These are phyloP conservation scores for Chiua virens DNA, from an alignment of 768 basidiomycete genomes.

Conservation along the genomic window DNA sequence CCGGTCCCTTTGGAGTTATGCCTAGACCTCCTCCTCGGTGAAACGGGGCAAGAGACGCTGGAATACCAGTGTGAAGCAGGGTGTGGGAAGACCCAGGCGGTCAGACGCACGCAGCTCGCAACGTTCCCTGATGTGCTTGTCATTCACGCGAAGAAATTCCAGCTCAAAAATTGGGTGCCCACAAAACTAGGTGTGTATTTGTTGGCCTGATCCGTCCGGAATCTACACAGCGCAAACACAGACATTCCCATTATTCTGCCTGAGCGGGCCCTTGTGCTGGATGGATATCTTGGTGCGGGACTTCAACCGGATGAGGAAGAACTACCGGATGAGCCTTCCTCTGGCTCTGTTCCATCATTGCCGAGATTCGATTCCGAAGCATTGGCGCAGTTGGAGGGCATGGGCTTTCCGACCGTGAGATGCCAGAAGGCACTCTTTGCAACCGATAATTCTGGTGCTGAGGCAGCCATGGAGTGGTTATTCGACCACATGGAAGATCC, in stretches of 20 bases:
- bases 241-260: slow-evolving; percentile 86
- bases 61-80: slow-evolving; percentile 85
- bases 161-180: slow-evolving; percentile 95
- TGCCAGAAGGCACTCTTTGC: slow-evolving; percentile 91
- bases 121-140: slow-evolving; percentile 89
- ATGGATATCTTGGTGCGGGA: slow-evolving; percentile 65
- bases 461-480: slow-evolving; percentile 94
- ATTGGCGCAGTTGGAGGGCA: slow-evolving; percentile 73
- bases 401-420: slow-evolving; percentile 88
- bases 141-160: slow-evolving; percentile 91
- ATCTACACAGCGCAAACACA: slow-evolving; percentile 28
- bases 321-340: slow-evolving; percentile 54
- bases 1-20: slow-evolving; percentile 62
- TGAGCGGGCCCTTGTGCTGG: slow-evolving; percentile 58
- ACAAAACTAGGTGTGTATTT: slow-evolving; percentile 75
- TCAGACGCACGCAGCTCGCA: slow-evolving; percentile 72
- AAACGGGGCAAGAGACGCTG: slow-evolving; percentile 57
- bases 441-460: slow-evolving; percentile 73
- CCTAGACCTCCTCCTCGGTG: slow-evolving; percentile 48
- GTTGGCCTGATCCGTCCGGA: neutral
- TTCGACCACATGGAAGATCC: slow-evolving; percentile 95
- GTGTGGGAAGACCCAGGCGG: slow-evolving; percentile 61
- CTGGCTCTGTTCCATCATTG: slow-evolving; percentile 36
- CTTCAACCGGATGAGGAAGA: slow-evolving; percentile 67
- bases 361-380: slow-evolving; percentile 76